Evolutionary conservation across 495 filamentous ascomycete species (phyloP).

Genomic region (Neurospora discreta): DNA sequence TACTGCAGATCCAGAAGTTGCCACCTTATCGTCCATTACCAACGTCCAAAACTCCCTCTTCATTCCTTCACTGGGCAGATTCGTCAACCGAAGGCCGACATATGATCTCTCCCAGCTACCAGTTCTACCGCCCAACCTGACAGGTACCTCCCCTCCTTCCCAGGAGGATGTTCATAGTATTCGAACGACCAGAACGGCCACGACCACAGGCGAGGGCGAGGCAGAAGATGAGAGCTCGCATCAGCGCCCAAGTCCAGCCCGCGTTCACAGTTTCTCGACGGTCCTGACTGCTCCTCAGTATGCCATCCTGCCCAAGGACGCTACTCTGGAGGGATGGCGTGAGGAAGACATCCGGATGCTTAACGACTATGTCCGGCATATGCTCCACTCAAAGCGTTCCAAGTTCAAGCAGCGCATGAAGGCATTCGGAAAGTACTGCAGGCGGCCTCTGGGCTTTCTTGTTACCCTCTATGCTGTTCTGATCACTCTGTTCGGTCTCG

Average conservation of each 20-base stretch:
- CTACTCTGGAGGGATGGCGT: conserved; percentile 55
- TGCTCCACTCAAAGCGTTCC: conserved; percentile 64
- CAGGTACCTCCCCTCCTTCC: conserved; percentile 16
- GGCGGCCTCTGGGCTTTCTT: conserved; percentile 61
- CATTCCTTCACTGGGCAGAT: conserved; percentile 54
- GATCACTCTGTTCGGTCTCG: conserved; percentile 69
- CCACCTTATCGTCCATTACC: conserved; percentile 60
- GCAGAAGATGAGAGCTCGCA: background rate
- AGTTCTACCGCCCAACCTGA: background rate
- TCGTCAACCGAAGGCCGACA: conserved; percentile 59
- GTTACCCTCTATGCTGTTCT: conserved; percentile 71
- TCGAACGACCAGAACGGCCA: background rate
- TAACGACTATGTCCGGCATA: conserved; percentile 73
- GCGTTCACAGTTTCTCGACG: conserved; percentile 32
- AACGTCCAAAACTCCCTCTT: conserved; percentile 76
- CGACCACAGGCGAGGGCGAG: background rate
- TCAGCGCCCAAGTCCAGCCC: background rate
- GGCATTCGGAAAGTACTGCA: conserved; percentile 63
- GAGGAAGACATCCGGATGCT: conserved; percentile 57
- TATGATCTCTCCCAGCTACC: conserved; percentile 51
- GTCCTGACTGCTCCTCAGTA: conserved; percentile 35
- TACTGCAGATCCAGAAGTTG: conserved; percentile 56
- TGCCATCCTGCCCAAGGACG: conserved; percentile 53
- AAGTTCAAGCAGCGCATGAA: conserved; percentile 66
- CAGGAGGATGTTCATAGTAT: conserved; percentile 4